Base-by-base conservation (phyloP, 495 filamentous ascomycete genomes). In the Penicillium tannophilum region DNA sequence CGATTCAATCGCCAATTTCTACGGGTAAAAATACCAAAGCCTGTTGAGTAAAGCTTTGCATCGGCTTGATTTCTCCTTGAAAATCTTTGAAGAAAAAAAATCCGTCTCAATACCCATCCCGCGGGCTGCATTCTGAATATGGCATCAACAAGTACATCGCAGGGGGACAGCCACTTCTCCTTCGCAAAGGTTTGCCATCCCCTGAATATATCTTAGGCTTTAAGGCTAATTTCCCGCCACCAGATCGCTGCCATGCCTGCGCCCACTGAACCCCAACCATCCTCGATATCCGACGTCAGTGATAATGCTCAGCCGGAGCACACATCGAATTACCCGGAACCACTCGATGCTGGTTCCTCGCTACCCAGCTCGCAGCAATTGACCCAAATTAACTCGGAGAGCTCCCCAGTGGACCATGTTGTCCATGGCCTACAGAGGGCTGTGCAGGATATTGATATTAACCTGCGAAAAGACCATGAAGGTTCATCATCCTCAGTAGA, bases 231-330 rank as follows among this genome's bases (percentile, higher is more conserved):
- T 26, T 62, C 33, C 17, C 51, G 17, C 48, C 9, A 43, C 41
- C 42, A 80, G 76, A 76, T 80, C 58, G 74, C 75, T 65, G 76
- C 76, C 52, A 78, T 80, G 76, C 57, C 74, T 50, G 64, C 70
- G 31, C 62, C 68, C 42, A 53, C 60, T 39, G 64, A 70, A 44
- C 56, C 69, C n/a, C 67, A 72, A 61, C 60, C 62, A 51, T 58
- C 60, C 52, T 61, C 66, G 19, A 33, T 64, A 42, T 56, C 59
- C 63, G 60, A 66, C 58, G 61, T 67, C 35, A 66, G 61, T 43
- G 56, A 64, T 48, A 58, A 49, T 61, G 49, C 64, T 50, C 64
- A 64, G 52, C 57, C 60, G 20, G 50, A 47, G 52, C 65, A 68
- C 43, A 52, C 52, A 39, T 52, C 63, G 2, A 19, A 57, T 44